Percentiles rank a stretch among this genome's conserved stretches.
phyloP scores from a whole-genome alignment of 257 asterid genomes.

The Solanum ossicruentum region DNA sequence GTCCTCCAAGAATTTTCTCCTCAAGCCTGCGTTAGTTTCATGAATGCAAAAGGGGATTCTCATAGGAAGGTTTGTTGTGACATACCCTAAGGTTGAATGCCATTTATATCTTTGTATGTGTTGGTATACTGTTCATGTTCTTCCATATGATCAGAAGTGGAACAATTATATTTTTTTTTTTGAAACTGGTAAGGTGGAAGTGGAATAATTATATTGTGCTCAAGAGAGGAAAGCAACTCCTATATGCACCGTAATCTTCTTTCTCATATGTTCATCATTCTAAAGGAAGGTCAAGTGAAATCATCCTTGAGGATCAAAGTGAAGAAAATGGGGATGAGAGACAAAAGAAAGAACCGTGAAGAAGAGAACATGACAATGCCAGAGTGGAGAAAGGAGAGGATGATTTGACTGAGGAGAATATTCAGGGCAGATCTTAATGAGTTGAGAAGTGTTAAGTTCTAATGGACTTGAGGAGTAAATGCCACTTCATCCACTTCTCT shows the following conservation, averaged over 20 bases:
- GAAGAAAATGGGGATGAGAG: not conserved
- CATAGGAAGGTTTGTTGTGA: not conserved
- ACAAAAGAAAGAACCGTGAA: not conserved
- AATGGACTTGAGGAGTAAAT: not conserved
- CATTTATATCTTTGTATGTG: not conserved
- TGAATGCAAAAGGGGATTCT: not conserved
- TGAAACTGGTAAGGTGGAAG: too few species aligned
- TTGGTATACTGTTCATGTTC: not conserved
- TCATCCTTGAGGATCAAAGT: not conserved
- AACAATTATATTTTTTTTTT: not conserved
- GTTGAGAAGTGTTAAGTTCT: not conserved
- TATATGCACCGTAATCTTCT: not conserved
- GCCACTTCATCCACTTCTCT: not conserved
- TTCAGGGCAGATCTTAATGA: not conserved
- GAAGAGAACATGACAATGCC: not conserved
- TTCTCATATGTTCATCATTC: not conserved
- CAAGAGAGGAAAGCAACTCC: not conserved
- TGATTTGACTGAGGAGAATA: not conserved
- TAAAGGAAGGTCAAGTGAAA: not conserved
- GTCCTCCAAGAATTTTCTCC: not conserved
- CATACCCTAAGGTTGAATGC: not conserved
- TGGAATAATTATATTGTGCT: not conserved
- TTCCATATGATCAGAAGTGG: not conserved
- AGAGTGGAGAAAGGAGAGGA: not conserved
- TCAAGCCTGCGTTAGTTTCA: not conserved